These are phyloP conservation scores for Aspergillus sp. DNA, from an alignment of 2,329 filamentous ascomycete species.

Conservation along the genomic window DNA sequence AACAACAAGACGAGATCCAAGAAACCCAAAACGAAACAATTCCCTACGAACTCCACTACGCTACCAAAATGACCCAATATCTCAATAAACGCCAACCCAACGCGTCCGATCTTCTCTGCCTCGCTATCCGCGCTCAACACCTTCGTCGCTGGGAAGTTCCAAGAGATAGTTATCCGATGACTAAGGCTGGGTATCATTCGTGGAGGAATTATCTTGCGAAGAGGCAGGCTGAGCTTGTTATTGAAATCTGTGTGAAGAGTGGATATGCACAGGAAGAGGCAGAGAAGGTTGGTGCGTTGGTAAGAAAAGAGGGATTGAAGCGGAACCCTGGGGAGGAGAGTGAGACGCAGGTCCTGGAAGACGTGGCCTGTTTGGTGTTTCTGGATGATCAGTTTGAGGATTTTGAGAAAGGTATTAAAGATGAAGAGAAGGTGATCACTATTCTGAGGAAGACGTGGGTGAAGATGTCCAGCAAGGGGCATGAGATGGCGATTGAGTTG, in stretches of 20 bases:
- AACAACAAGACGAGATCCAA: slow-evolving; percentile 54
- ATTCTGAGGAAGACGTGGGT: slow-evolving; percentile 69
- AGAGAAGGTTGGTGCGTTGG: slow-evolving; percentile 59
- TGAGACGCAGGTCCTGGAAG: slow-evolving; percentile 67
- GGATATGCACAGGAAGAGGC: slow-evolving; percentile 50
- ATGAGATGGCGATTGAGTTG: slow-evolving; percentile 59
- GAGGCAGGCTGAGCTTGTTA: slow-evolving; percentile 58
- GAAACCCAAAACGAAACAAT: slow-evolving; percentile 42
- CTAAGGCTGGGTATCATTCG: slow-evolving; percentile 66
- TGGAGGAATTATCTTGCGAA: slow-evolving; percentile 72
- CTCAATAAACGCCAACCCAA: slow-evolving; percentile 54
- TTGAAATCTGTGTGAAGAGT: slow-evolving; percentile 46
- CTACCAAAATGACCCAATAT: slow-evolving; percentile 70
- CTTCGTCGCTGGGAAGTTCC: slow-evolving; percentile 81
- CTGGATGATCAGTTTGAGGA: slow-evolving; percentile 78
- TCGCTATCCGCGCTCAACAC: slow-evolving; percentile 79
- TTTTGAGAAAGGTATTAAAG: slow-evolving; percentile 61
- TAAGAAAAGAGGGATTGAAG: slow-evolving; percentile 69
- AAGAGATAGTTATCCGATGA: slow-evolving; percentile 65
- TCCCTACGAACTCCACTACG: slow-evolving; percentile 78
- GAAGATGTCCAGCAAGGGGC: slow-evolving; percentile 63
- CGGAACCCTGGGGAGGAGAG: slow-evolving; percentile 31
- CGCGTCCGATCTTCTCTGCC: slow-evolving; percentile 60
- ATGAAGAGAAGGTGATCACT: slow-evolving; percentile 68
- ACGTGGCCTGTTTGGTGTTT: slow-evolving; percentile 81